These are phyloP conservation scores for Calamus simplicifolius DNA, from an alignment of 176 grass and related monocot species.

Conservation along the genomic window DNA sequence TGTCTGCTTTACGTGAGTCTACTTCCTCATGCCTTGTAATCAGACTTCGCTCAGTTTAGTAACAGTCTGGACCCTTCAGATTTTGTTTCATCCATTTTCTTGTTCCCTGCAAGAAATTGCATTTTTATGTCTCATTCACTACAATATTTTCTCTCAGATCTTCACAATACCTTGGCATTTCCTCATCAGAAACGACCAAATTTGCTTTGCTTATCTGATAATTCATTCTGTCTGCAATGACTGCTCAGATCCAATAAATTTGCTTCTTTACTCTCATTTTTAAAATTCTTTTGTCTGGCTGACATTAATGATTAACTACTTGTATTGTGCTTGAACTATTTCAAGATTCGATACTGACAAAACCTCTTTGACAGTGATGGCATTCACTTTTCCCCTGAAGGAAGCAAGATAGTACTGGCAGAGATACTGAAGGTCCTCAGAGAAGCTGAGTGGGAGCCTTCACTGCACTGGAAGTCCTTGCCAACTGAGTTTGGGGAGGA, in stretches of 20 bases:
- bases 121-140: too few species aligned
- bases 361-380: slow-evolving; percentile 23
- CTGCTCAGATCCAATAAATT: neutral
- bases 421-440: slow-evolving; percentile 26
- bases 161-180: too few species aligned
- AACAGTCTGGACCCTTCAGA: too few species aligned
- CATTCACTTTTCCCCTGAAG: slow-evolving; percentile 27
- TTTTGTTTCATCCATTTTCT: too few species aligned
- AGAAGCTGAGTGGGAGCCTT: slow-evolving; percentile 25
- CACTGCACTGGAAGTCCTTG: too few species aligned
- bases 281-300: neutral
- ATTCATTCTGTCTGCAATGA: neutral
- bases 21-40: neutral
- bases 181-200: too few species aligned
- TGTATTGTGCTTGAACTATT: too few species aligned
- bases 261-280: neutral
- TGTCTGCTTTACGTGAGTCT: slow-evolving; percentile 27
- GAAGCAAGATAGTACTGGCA: slow-evolving; percentile 15
- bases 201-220: too few species aligned
- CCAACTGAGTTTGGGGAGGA: too few species aligned
- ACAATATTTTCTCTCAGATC: too few species aligned
- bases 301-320: neutral
- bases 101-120: too few species aligned
- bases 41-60: too few species aligned
- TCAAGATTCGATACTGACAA: neutral